Percentiles rank a stretch among this genome's conserved stretches.
Conservation (phyloP, 305 asterid species). For the Fraxinus baroniana region DNA sequence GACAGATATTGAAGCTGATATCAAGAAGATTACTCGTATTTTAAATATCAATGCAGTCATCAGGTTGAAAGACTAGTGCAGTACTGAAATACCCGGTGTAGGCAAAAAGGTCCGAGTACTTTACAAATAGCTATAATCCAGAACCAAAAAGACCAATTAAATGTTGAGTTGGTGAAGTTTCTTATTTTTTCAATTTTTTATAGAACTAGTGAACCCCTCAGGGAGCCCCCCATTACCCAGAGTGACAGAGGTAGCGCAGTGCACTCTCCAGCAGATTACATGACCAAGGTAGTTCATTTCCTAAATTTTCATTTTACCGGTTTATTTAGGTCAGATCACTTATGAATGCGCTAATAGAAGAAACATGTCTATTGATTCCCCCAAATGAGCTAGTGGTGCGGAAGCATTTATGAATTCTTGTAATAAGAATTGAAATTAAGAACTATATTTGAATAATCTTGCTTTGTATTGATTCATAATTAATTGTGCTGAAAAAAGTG, state of each 20-base stretch:
- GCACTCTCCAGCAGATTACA: background rate
- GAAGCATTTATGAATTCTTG: too few species aligned
- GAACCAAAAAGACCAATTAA: background rate
- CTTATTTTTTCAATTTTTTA: background rate
- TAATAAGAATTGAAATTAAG: too few species aligned
- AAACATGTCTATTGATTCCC: background rate
- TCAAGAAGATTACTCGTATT: slow-evolving; percentile 6
- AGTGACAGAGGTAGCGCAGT: background rate
- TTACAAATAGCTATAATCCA: slow-evolving; percentile 11
- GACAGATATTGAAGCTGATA: background rate
- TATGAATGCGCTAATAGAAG: background rate
- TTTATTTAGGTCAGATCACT: background rate
- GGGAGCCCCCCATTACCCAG: background rate
- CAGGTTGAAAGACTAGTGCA: background rate
- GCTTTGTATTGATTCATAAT: too few species aligned
- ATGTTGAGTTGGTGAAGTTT: background rate
- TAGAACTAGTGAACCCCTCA: background rate
- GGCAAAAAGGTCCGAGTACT: slow-evolving; percentile 6
- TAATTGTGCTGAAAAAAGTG: too few species aligned
- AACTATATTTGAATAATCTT: too few species aligned
- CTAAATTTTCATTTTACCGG: background rate
- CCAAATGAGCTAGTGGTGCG: background rate
- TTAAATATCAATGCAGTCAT: slow-evolving; percentile 6
- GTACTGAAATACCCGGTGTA: slow-evolving; percentile 1
- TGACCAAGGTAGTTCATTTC: background rate